Conservation (phyloP, 2,329 filamentous ascomycete genomes). For the Juglanconis sp. region DNA sequence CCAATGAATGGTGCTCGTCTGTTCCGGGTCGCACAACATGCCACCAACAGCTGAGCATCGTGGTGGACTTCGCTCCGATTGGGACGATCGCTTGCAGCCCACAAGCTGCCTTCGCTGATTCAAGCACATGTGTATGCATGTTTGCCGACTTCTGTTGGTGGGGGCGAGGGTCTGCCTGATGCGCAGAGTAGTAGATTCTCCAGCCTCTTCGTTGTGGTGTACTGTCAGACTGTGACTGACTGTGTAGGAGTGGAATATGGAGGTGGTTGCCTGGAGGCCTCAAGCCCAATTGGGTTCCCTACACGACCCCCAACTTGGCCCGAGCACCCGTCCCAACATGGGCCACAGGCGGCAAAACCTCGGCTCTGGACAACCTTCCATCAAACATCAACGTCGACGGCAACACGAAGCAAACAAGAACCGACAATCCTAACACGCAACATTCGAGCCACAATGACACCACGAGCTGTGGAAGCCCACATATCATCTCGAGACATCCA, state of each 20-base stretch:
- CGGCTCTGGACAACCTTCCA: no score
- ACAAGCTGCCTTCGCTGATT: not conserved
- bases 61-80: not conserved
- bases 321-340: no score
- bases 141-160: not conserved
- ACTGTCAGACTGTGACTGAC: not conserved
- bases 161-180: not conserved
- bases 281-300: no score
- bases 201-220: not conserved
- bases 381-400: no score
- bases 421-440: no score
- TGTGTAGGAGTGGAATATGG: not conserved
- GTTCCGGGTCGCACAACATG: not conserved
- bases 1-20: not conserved
- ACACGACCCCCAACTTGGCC: no score
- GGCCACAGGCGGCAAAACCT: no score
- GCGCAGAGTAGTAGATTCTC: not conserved
- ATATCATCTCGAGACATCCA: not conserved
- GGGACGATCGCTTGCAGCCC: constrained; percentile 11
- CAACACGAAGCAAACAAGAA: no score
- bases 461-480: not conserved
- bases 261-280: not conserved
- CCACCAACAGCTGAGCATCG: not conserved
- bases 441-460: no score
- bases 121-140: not conserved